Evolutionary conservation across 2,329 filamentous ascomycete species (phyloP).

Genomic region (Ceratocystiopsis brevicomis): DNA sequence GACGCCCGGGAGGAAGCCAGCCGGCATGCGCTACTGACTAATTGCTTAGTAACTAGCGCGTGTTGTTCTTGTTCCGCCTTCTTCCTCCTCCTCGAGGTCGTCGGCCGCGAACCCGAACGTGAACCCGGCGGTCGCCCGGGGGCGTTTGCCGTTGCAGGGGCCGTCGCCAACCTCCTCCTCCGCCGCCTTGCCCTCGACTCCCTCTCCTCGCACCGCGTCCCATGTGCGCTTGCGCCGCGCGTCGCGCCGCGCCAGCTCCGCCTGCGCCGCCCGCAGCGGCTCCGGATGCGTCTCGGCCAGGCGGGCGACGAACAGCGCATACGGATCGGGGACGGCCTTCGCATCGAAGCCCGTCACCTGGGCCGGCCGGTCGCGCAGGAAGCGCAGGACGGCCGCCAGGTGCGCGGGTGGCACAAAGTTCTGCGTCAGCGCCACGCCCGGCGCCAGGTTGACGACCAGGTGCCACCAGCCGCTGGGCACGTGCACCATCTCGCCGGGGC

Average conservation of each 20-base stretch:
- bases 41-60: too few relatives aligned
- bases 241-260: conserved; percentile 42
- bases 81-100: conserved; percentile 18
- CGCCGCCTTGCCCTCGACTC: conserved; percentile 9
- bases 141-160: conserved; percentile 15
- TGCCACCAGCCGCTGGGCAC: conserved; percentile 96
- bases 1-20: too few relatives aligned
- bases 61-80: too few relatives aligned
- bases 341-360: conserved; percentile 64
- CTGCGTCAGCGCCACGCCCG: conserved; percentile 76
- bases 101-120: conserved; percentile 34
- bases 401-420: conserved; percentile 77
- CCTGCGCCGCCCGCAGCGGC: conserved; percentile 40
- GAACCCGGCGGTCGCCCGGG: conserved; percentile 21
- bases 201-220: conserved; percentile 57
- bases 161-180: conserved; percentile 9
- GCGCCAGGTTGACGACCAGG: conserved; percentile 74
- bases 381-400: conserved; percentile 55
- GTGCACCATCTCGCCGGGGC: conserved; percentile 69
- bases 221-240: conserved; percentile 63
- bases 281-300: conserved; percentile 45
- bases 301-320: conserved; percentile 52
- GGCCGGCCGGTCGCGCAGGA: conserved; percentile 62
- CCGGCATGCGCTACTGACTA: conserved; percentile 18
- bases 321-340: conserved; percentile 26